Evolutionary conservation across 148 eudicot genomes (phyloP).

Genomic region (Diospyros kaki): DNA sequence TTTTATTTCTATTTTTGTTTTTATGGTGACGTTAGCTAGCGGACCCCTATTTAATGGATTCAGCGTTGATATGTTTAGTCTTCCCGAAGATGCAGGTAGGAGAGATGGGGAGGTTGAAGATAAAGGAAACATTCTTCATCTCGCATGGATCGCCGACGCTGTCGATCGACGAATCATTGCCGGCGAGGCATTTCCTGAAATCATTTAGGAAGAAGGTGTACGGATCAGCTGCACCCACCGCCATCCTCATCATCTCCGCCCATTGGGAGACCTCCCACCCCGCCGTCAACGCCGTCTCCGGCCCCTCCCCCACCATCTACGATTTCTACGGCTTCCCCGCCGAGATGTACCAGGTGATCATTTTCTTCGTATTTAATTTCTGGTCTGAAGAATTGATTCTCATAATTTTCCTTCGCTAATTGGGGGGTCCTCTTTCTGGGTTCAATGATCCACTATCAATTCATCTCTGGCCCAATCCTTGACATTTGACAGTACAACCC

Average conservation of each 20-base stretch:
- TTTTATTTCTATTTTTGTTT: too few relatives aligned
- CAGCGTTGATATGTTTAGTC: too few relatives aligned
- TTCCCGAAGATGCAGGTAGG: not conserved
- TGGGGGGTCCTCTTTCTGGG: too few relatives aligned
- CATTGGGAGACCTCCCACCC: conserved; percentile 17
- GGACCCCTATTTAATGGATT: too few relatives aligned
- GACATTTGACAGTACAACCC: too few relatives aligned
- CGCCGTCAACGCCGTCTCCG: conserved; percentile 41
- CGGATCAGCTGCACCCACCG: conserved; percentile 57
- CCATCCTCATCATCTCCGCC: conserved; percentile 15
- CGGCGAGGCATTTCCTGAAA: too few relatives aligned
- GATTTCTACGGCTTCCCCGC: conserved; percentile 31
- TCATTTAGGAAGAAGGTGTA: conserved; percentile 13
- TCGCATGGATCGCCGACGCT: conserved; percentile 75
- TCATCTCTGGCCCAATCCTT: too few relatives aligned
- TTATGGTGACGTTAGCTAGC: too few relatives aligned
- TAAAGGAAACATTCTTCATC: conserved; percentile 14
- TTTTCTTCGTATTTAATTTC: not conserved
- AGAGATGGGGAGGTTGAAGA: conserved; percentile 11
- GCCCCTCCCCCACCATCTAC: conserved; percentile 48
- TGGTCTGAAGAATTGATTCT: too few relatives aligned
- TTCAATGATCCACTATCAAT: too few relatives aligned
- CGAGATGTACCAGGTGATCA: conserved; percentile 53
- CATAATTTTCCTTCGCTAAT: too few relatives aligned
- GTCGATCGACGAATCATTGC: conserved; percentile 18